phyloP scores from a whole-genome alignment of 805 yeast genomes.

The Saccharomycopsis fermentans region DNA sequence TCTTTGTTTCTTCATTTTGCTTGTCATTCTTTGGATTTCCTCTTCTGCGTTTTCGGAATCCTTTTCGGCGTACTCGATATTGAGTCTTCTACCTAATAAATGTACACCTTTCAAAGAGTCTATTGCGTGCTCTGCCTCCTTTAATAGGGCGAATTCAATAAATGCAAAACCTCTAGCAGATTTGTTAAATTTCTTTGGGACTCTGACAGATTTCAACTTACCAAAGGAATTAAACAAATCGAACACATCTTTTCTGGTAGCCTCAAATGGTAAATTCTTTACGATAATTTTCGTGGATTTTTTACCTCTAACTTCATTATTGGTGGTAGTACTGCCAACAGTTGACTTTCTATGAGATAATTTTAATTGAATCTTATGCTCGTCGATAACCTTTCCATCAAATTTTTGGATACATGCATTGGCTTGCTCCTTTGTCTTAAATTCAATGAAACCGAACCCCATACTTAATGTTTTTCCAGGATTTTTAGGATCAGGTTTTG shows the following conservation, averaged over 20 bases:
- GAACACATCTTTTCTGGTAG: constrained; percentile 84
- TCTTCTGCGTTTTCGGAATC: constrained; percentile 80
- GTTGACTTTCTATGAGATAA: constrained; percentile 67
- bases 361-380: constrained; percentile 84
- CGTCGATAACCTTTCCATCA: constrained; percentile 74
- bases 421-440: constrained; percentile 69
- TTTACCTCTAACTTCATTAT: constrained; percentile 24
- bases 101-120: constrained; percentile 91
- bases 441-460: constrained; percentile 98
- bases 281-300: constrained; percentile 75
- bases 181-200: constrained; percentile 92
- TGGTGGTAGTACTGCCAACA: constrained; percentile 21
- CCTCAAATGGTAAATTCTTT: constrained; percentile 95
- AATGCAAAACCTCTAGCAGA: constrained; percentile 96
- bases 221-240: constrained; percentile 93
- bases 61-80: constrained; percentile 82
- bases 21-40: constrained; percentile 84
- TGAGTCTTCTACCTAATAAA: constrained; percentile 88
- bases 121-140: constrained; percentile 94
- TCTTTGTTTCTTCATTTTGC: constrained; percentile 72
- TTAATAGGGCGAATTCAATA: constrained; percentile 77
- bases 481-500: constrained; percentile 78
- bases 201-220: constrained; percentile 85
- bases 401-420: constrained; percentile 58
- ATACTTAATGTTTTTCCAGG: constrained; percentile 63